Percentiles rank a stretch among this genome's conserved stretches.
Conservation (phyloP, 805 yeast genomes). For the Wickerhamiella azyma region DNA sequence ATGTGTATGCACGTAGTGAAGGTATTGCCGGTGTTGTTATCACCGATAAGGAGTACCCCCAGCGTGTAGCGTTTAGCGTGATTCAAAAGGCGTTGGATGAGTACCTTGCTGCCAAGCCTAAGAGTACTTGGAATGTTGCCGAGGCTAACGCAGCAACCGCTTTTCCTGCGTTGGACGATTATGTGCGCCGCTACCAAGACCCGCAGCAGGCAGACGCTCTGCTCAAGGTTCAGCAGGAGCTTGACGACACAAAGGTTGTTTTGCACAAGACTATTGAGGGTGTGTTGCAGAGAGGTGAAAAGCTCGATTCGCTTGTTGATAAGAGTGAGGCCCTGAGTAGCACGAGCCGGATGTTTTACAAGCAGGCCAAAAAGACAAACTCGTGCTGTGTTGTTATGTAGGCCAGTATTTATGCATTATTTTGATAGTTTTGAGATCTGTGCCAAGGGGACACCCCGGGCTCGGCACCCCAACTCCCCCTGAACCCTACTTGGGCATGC, state of each 20-base stretch:
- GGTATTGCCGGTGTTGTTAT: slow-evolving; percentile 86
- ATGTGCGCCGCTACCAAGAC: slow-evolving; percentile 79
- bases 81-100: slow-evolving; percentile 86
- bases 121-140: slow-evolving; percentile 46
- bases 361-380: slow-evolving; percentile 90
- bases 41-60: slow-evolving; percentile 92
- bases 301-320: slow-evolving; percentile 83
- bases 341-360: slow-evolving; percentile 85
- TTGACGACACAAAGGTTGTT: slow-evolving; percentile 94
- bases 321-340: slow-evolving; percentile 86
- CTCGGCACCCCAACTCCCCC: too few species aligned
- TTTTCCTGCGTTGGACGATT: slow-evolving; percentile 49
- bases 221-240: slow-evolving; percentile 93
- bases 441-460: too few species aligned
- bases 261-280: slow-evolving; percentile 90
- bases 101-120: slow-evolving; percentile 61
- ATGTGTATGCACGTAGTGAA: slow-evolving; percentile 78
- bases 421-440: not conserved
- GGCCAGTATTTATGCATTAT: not conserved
- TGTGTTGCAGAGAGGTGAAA: slow-evolving; percentile 92
- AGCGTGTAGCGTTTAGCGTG: slow-evolving; percentile 88
- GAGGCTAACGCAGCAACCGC: slow-evolving; percentile 33
- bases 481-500: too few species aligned
- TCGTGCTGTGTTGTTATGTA: slow-evolving; percentile 67
- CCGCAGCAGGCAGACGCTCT: slow-evolving; percentile 95